Percentiles rank a stretch among this genome's conserved stretches.
Evolutionary conservation across 2,329 filamentous ascomycete species (phyloP).

Genomic region (Penicillium sp.): DNA sequence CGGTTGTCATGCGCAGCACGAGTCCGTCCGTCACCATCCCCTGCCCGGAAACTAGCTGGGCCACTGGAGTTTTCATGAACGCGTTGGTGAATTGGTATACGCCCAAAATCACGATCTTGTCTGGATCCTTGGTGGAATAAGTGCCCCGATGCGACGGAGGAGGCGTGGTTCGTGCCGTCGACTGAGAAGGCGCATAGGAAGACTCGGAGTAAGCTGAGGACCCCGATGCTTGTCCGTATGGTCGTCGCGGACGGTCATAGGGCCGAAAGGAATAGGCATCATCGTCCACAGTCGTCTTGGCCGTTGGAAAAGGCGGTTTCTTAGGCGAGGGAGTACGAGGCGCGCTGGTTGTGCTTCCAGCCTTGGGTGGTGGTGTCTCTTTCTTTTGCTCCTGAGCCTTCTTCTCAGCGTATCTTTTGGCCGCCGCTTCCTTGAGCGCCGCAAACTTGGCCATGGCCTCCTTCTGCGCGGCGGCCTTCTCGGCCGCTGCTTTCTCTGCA

Average conservation of each 20-base stretch:
- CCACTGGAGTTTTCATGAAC: conserved; percentile 85
- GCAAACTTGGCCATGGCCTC: conserved; percentile 42
- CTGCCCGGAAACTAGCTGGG: conserved; percentile 81
- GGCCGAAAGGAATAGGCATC: conserved; percentile 73
- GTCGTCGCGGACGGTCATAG: conserved; percentile 68
- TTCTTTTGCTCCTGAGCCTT: conserved; percentile 36
- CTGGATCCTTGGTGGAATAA: conserved; percentile 85
- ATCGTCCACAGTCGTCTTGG: conserved; percentile 54
- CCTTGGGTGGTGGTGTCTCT: conserved; percentile 37
- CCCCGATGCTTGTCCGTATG: conserved; percentile 62
- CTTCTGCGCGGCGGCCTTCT: conserved; percentile 39
- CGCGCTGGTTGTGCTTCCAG: conserved; percentile 32
- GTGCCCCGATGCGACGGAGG: conserved; percentile 75
- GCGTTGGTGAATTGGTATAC: conserved; percentile 92
- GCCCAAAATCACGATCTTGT: conserved; percentile 93
- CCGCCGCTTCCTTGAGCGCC: conserved; percentile 43
- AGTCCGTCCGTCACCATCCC: conserved; percentile 88
- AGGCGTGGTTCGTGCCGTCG: conserved; percentile 79
- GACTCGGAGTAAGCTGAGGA: conserved; percentile 78
- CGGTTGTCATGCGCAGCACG: conserved; percentile 86
- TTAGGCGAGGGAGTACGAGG: conserved; percentile 44
- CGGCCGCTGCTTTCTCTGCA: conserved; percentile 68
- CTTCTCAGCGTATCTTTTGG: conserved; percentile 41
- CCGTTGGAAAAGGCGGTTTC: conserved; percentile 39
- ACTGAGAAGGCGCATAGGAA: conserved; percentile 82